phyloP scores from a whole-genome alignment of 2,329 filamentous ascomycete species.

The Gaeumannomyces tritici region DNA sequence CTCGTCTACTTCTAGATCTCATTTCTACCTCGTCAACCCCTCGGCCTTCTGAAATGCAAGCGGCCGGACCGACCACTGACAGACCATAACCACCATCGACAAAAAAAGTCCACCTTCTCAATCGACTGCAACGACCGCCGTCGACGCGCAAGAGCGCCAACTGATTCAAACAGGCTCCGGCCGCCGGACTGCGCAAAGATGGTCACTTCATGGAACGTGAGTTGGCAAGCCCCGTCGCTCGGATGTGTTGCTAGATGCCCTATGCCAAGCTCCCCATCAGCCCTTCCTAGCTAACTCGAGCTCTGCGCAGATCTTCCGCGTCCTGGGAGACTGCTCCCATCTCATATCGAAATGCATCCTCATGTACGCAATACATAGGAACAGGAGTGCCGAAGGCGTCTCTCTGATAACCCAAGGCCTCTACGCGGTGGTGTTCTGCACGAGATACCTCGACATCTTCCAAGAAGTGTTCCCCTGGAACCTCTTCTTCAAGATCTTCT shows the following conservation, averaged over 20 bases:
- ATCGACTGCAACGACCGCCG: background rate
- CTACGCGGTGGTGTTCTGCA: constrained; percentile 77
- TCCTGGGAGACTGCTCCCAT: constrained; percentile 78
- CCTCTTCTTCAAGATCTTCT: constrained; percentile 79
- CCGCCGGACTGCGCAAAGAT: background rate
- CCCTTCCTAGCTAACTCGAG: background rate
- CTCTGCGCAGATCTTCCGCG: constrained; percentile 50
- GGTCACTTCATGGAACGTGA: constrained; percentile 1
- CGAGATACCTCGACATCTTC: constrained; percentile 81
- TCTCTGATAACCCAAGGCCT: constrained; percentile 86
- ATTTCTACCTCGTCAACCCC: background rate
- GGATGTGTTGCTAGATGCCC: background rate
- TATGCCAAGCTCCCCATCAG: background rate
- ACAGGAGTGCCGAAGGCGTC: constrained; percentile 80
- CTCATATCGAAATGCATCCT: constrained; percentile 81
- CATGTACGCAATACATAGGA: constrained; percentile 82
- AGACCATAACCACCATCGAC: background rate
- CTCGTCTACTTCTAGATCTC: background rate
- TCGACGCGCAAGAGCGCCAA: background rate
- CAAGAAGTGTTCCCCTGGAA: constrained; percentile 52
- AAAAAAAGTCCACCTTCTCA: background rate
- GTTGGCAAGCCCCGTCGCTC: background rate
- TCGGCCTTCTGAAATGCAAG: background rate
- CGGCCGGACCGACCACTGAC: background rate
- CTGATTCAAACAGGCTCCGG: background rate